A percentile compares a stretch with the other conserved stretches of the same genome.
Evolutionary conservation across 1,284 basidiomycete species (phyloP).

Genomic region (Ganoderma lingzhi): DNA sequence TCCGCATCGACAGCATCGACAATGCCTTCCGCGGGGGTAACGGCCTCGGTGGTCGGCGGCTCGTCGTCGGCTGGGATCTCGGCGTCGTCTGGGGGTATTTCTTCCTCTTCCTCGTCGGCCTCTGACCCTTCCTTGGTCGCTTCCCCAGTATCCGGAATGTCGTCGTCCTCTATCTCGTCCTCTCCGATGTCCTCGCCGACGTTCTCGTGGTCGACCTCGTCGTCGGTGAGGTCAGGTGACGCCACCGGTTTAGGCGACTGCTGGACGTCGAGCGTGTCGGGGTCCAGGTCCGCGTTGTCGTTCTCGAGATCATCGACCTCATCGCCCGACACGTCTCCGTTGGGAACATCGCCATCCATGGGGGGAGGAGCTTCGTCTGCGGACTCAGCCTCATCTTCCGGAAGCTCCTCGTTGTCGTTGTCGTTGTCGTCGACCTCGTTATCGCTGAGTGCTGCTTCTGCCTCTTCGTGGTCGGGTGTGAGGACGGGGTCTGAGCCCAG

Average conservation of each 20-base stretch:
- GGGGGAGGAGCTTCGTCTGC: constrained; percentile 26
- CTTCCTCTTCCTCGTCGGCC: constrained; percentile 40
- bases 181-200: constrained; percentile 26
- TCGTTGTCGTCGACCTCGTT: constrained; percentile 34
- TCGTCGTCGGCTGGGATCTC: constrained; percentile 46
- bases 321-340: constrained; percentile 33
- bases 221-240: constrained; percentile 38
- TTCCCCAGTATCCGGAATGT: constrained; percentile 34
- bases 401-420: constrained; percentile 27
- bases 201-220: constrained; percentile 33
- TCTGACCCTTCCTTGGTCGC: constrained; percentile 38
- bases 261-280: constrained; percentile 23
- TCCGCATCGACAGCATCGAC: constrained; percentile 39
- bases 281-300: constrained; percentile 36
- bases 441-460: constrained; percentile 29
- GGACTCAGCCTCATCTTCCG: constrained; percentile 28
- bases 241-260: constrained; percentile 33
- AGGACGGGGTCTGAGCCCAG: constrained; percentile 24
- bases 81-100: constrained; percentile 42
- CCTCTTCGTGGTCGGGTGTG: constrained; percentile 17
- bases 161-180: constrained; percentile 40
- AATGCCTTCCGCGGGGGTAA: constrained; percentile 35
- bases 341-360: constrained; percentile 14
- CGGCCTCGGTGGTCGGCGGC: constrained; percentile 26
- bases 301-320: constrained; percentile 44